Percentiles rank a stretch among this genome's conserved stretches.
Conservation (phyloP, 2,329 filamentous ascomycete species). For the Thielaviopsis euricoi region DNA sequence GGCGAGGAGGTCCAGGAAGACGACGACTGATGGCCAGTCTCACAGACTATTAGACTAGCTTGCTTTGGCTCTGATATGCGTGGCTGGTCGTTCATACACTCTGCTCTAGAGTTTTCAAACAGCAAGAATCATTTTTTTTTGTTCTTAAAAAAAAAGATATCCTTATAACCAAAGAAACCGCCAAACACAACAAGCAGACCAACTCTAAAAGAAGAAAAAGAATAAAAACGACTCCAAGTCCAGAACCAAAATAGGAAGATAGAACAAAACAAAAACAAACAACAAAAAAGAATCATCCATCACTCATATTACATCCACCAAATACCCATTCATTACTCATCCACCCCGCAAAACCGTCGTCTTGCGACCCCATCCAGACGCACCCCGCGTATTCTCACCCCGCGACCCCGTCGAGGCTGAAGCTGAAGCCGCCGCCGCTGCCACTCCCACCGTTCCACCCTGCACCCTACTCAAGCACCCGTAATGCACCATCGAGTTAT, state of each 20-base stretch:
- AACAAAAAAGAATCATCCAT: background rate
- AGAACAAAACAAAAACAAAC: background rate
- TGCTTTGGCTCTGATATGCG: too few species aligned
- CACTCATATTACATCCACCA: too few species aligned
- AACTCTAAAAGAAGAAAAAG: too few species aligned
- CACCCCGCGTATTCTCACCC: background rate
- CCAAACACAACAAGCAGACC: too few species aligned
- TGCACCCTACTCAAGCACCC: constrained; percentile 42
- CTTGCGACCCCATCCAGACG: constrained; percentile 8
- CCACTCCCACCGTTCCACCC: constrained; percentile 17
- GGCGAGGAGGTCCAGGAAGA: constrained; percentile 69
- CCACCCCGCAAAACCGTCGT: too few species aligned
- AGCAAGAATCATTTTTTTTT: too few species aligned
- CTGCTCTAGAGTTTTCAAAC: too few species aligned
- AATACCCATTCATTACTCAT: too few species aligned
- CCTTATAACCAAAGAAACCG: too few species aligned
- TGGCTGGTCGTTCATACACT: too few species aligned
- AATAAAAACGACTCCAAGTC: background rate
- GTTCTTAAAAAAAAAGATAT: background rate
- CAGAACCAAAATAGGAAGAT: too few species aligned
- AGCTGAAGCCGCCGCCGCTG: constrained; percentile 12
- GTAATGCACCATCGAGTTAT: constrained; percentile 68
- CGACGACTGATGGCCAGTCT: constrained; percentile 27
- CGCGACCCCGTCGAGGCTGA: background rate
- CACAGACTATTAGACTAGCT: background rate